These are phyloP conservation scores for Entomortierella lignicola DNA, from an alignment of 192 early-diverging fungal species.

Conservation along the genomic window DNA sequence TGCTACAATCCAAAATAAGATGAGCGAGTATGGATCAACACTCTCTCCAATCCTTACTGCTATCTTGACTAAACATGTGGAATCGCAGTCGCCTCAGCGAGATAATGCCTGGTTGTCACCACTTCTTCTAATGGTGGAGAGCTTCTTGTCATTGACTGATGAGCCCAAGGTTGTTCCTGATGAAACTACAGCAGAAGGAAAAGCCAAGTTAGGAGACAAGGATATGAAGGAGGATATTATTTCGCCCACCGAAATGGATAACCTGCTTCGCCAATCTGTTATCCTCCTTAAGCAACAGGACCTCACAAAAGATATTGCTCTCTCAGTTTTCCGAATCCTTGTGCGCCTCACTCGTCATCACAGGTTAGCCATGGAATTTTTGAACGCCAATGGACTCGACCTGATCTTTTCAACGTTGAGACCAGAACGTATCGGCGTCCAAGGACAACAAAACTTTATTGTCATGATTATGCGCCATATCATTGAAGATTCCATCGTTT, in stretches of 20 bases:
- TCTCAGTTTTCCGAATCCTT: conserved; percentile 82
- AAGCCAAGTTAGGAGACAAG: conserved; percentile 35
- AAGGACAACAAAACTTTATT: conserved; percentile 82
- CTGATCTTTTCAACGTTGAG: conserved; percentile 71
- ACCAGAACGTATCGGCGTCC: conserved; percentile 72
- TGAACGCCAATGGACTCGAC: conserved; percentile 73
- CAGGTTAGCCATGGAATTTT: conserved; percentile 71
- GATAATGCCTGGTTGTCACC: conserved; percentile 67
- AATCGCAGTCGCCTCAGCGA: conserved; percentile 18
- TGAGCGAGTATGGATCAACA: conserved; percentile 30
- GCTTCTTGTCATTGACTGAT: conserved; percentile 70
- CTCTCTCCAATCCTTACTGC: conserved; percentile 38
- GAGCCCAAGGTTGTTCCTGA: conserved; percentile 62
- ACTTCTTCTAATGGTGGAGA: conserved; percentile 72
- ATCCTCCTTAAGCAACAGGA: conserved; percentile 51
- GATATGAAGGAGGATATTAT: conserved; percentile 60
- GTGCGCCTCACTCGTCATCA: conserved; percentile 85
- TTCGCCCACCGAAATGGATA: conserved; percentile 34
- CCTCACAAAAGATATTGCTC: conserved; percentile 59
- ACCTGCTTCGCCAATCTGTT: conserved; percentile 54
- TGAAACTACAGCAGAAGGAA: conserved; percentile 38
- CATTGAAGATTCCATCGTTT: conserved; percentile 75
- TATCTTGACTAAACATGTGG: conserved; percentile 25
- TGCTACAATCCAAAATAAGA: conserved; percentile 58
- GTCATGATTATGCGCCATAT: conserved; percentile 92